phyloP scores from a whole-genome alignment of 768 basidiomycete species.

The Amanita pseudoporphyria region DNA sequence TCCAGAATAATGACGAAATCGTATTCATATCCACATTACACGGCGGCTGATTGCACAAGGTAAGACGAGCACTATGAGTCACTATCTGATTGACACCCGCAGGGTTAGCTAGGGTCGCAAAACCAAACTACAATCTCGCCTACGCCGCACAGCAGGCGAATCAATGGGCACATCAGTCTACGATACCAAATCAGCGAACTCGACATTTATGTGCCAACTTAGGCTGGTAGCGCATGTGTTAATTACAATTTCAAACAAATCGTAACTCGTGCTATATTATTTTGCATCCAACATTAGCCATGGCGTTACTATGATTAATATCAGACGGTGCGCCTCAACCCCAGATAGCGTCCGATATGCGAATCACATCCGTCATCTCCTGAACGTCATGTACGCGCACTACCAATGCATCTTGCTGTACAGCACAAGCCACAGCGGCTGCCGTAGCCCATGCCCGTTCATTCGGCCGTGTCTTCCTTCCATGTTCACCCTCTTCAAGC shows the following conservation, averaged over 20 bases:
- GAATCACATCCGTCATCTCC: constrained; percentile 66
- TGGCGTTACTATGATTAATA: no score
- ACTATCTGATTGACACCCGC: background rate
- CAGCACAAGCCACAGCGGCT: constrained; percentile 61
- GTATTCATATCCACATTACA: constrained; percentile 97
- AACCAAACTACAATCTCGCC: no score
- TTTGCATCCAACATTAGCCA: no score
- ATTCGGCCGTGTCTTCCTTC: constrained; percentile 44
- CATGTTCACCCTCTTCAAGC: constrained; percentile 39
- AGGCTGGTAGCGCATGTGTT: no score
- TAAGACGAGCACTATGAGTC: background rate
- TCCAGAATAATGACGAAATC: constrained; percentile 77
- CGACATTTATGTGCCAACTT: background rate
- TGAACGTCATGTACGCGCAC: constrained; percentile 78
- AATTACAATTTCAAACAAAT: no score
- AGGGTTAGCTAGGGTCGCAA: background rate
- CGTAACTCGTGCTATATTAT: no score
- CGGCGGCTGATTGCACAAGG: constrained; percentile 48
- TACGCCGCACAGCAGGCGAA: no score
- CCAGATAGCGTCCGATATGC: constrained; percentile 57
- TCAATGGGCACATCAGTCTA: background rate
- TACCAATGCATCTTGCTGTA: constrained; percentile 62
- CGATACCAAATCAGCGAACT: background rate
- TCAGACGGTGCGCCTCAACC: background rate
- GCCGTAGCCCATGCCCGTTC: constrained; percentile 77